phyloP scores from a whole-genome alignment of 441 rosid species.

The Brassica hybrid region DNA sequence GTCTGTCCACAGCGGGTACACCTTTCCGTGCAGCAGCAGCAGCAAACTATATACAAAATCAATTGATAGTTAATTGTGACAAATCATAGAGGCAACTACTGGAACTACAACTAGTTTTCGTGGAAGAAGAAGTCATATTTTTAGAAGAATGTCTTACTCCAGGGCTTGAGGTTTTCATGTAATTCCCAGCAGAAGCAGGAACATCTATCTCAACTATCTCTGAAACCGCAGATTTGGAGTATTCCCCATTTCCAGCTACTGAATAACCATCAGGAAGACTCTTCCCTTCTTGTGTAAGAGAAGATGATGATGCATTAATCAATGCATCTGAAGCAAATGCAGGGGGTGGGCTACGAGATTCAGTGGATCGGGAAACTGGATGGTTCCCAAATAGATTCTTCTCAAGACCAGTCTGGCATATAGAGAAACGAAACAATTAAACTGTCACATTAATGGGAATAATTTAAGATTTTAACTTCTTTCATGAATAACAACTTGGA shows the following conservation, averaged over 20 bases:
- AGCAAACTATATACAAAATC: constrained; percentile 58
- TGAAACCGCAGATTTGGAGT: constrained; percentile 57
- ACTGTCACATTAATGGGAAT: constrained; percentile 3
- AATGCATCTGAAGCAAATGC: constrained; percentile 81
- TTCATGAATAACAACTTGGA: neutral
- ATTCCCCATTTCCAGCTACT: constrained; percentile 48
- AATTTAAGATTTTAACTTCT: neutral
- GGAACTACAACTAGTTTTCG: constrained; percentile 10
- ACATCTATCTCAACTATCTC: constrained; percentile 93
- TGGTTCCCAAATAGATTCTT: constrained; percentile 87
- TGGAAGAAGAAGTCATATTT: neutral
- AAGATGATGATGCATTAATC: constrained; percentile 53
- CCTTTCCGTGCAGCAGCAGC: constrained; percentile 83
- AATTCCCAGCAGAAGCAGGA: constrained; percentile 73
- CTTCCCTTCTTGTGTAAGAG: constrained; percentile 51
- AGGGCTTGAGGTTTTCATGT: constrained; percentile 75
- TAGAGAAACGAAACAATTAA: constrained; percentile 23
- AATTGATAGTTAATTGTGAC: constrained; percentile 24
- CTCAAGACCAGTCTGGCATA: constrained; percentile 84
- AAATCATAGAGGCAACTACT: neutral
- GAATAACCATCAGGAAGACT: constrained; percentile 51
- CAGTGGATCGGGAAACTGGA: constrained; percentile 69
- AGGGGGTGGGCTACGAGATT: constrained; percentile 69
- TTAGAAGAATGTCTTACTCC: constrained; percentile 58
- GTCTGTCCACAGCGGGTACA: constrained; percentile 68